Conservation (phyloP, 139 green algal species). For the Chlorella sp. region DNA sequence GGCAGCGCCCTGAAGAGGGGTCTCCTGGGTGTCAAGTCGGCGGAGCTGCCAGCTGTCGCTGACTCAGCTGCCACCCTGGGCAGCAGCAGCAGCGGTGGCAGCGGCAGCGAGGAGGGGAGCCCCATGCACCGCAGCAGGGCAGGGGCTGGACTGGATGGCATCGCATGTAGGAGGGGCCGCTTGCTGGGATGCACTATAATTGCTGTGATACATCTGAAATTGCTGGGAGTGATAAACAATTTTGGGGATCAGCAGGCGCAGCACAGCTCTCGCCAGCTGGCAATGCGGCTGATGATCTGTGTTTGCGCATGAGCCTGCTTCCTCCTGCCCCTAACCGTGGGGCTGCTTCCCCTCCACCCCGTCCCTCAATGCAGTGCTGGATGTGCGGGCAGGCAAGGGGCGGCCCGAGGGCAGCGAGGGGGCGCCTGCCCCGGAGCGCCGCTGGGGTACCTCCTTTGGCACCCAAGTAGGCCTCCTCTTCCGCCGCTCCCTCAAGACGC, state of each 20-base stretch:
- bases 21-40: not conserved
- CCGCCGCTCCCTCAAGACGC: constrained; percentile 58
- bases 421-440: not conserved
- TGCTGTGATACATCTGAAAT: not conserved
- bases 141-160: not conserved
- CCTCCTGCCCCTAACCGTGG: no score
- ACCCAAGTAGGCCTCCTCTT: constrained; percentile 61
- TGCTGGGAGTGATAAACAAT: no score
- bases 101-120: not conserved
- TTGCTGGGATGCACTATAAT: no score
- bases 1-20: no score
- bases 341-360: not conserved
- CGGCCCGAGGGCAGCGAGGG: not conserved
- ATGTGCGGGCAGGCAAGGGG: not conserved
- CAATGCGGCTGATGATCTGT: no score
- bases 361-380: not conserved
- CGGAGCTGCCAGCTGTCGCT: not conserved
- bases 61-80: not conserved
- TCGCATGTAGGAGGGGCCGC: not conserved
- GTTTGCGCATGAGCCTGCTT: no score
- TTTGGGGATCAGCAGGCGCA: no score
- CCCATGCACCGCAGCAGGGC: not conserved
- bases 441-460: constrained; percentile 45
- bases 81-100: not conserved
- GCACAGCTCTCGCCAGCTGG: not conserved